Conservation (phyloP, 768 basidiomycete genomes). For the Trichaptum fuscoviolaceum region DNA sequence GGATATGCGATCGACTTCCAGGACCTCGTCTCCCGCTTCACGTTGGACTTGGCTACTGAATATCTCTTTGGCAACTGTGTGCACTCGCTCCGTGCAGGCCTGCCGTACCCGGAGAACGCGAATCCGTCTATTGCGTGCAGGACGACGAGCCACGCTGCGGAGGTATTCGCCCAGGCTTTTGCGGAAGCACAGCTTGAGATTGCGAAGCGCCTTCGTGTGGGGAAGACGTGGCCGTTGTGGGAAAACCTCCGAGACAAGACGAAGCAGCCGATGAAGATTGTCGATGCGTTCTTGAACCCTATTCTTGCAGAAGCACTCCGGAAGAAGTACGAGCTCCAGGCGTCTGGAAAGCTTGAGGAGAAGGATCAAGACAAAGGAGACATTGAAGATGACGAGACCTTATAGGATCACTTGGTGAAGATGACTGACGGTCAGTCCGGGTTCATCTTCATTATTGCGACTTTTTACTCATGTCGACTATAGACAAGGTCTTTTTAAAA, state of each 20-base stretch:
- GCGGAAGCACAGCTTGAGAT: constrained; percentile 40
- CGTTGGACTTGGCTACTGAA: constrained; percentile 61
- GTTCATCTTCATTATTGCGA: background rate
- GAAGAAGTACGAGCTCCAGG: constrained; percentile 6
- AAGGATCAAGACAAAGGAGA: constrained; percentile 18
- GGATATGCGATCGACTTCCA: constrained; percentile 59
- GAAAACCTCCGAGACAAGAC: constrained; percentile 47
- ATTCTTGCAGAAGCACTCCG: constrained; percentile 11
- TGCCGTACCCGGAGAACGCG: constrained; percentile 49
- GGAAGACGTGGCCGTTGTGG: constrained; percentile 48
- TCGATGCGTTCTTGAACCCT: constrained; percentile 49
- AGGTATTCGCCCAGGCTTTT: constrained; percentile 46
- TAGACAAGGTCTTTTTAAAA: constrained; percentile 40
- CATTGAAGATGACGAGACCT: constrained; percentile 37
- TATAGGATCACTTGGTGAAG: constrained; percentile 52
- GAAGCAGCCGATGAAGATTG: constrained; percentile 43
- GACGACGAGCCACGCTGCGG: constrained; percentile 24
- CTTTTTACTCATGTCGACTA: background rate
- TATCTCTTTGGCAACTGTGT: constrained; percentile 61
- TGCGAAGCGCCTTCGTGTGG: constrained; percentile 35
- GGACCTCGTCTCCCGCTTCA: constrained; percentile 59
- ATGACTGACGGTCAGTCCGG: constrained; percentile 36
- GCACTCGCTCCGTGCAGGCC: constrained; percentile 41
- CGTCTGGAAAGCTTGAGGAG: background rate
- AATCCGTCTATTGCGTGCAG: constrained; percentile 18